These are phyloP conservation scores for Starmerella ratchasimensis DNA, from an alignment of 805 yeast genomes.

Conservation along the genomic window DNA sequence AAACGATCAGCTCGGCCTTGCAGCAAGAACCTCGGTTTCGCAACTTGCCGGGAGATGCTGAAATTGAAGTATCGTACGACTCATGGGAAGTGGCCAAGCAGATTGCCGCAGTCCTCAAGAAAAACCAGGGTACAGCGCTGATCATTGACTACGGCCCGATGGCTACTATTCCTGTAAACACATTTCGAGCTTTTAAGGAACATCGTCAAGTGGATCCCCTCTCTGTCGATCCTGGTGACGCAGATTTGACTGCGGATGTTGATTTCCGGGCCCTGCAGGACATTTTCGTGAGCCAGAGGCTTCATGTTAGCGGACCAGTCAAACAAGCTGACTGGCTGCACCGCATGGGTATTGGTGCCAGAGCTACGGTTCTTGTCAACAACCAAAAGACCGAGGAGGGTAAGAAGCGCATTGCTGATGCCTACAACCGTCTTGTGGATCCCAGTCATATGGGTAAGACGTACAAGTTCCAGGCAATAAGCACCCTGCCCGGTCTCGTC, in stretches of 20 bases:
- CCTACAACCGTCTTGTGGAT: conserved; percentile 52
- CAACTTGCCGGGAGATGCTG: conserved; percentile 40
- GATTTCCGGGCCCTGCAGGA: conserved; percentile 50
- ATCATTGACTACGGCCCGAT: conserved; percentile 68
- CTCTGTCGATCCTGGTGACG: conserved; percentile 54
- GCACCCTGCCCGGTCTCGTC: conserved; percentile 5
- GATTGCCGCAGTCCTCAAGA: conserved; percentile 34
- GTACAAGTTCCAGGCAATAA: conserved; percentile 55
- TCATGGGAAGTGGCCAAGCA: conserved; percentile 44
- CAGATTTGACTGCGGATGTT: conserved; percentile 72
- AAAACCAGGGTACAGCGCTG: conserved; percentile 46
- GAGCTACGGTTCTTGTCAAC: conserved; percentile 39
- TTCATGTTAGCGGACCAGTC: conserved; percentile 40
- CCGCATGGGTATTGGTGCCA: conserved; percentile 56
- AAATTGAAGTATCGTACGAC: conserved; percentile 65
- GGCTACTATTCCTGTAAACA: conserved; percentile 49
- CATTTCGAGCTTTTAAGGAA: conserved; percentile 57
- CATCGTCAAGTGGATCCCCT: conserved; percentile 69
- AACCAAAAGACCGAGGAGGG: conserved; percentile 32
- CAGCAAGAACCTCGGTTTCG: conserved; percentile 32
- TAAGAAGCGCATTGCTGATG: conserved; percentile 38
- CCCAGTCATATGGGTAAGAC: conserved; percentile 61
- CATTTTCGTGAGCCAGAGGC: conserved; percentile 25
- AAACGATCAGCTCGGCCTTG: conserved; percentile 10
- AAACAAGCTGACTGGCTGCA: conserved; percentile 74